Evolutionary conservation across 257 asterid genomes (phyloP), one percentile per base, ranked within the genome.

Genomic region (Plantago elongata): DNA sequence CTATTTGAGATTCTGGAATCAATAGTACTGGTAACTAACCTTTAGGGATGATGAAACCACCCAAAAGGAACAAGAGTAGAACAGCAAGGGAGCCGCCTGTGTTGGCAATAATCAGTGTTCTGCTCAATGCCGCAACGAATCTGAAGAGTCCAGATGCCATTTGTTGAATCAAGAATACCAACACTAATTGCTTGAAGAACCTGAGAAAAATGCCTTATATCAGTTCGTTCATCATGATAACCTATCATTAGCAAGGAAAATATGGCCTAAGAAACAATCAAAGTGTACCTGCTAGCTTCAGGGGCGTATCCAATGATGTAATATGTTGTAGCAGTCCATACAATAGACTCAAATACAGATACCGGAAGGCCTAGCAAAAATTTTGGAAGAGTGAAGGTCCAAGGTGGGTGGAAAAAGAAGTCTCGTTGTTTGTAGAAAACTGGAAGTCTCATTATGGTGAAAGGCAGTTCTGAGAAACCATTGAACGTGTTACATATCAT

Each of bases 261-360:
- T 52, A 52, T 52, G 58, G 58, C 15, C 22, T 3, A 13, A 17
- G 11, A 45, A 60, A 15, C 42, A 40, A 55, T 1, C 13, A 57
- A 44, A 9, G 3, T 0, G 8, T 58, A 84, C 91, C 85, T 77
- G 81, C 74, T 70, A 0, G 95, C 72, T 38, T 86, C 82, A 2
- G 95, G 91, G 68, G 91, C 77, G 34, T 77, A 86, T 49, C 95
- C 94, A 5, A 86, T 86, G 3, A 82, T 77, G 72, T 81, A 83
- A 47, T 86, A 86, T 2, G 89, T 83, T 0, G 83, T 77, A 34
- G 60, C 73, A 64, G 72, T 75, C 95, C 95, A 83, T 38, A 83
- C 84, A 5, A 29, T 13, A 12, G 87, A 45, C 77, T 83, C 91
- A 10, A 86, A 74, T 45, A 79, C 14, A 0, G 89, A 81, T 12